Conservation (phyloP, 768 basidiomycete genomes). For the Suillus subalutaceus region DNA sequence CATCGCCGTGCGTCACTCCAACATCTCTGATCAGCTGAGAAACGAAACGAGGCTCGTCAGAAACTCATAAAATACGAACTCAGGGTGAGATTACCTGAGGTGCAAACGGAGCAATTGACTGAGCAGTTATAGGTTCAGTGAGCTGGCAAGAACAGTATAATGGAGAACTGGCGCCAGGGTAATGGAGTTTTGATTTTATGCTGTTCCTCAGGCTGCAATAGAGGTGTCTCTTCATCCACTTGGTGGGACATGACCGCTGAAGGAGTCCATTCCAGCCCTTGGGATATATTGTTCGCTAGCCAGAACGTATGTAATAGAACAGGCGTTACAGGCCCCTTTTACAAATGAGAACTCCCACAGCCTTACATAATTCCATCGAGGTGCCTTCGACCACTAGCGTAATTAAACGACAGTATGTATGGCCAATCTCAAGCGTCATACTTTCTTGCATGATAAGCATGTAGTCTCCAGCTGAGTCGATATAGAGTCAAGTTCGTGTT, state of each 20-base stretch:
- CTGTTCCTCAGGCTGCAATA: conserved; percentile 27
- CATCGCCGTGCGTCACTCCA: conserved; percentile 46
- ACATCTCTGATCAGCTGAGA: conserved; percentile 41
- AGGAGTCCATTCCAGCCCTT: not conserved
- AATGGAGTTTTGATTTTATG: conserved; percentile 39
- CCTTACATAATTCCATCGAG: not conserved
- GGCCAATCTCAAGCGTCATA: too few species aligned
- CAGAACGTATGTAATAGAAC: not conserved
- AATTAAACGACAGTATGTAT: too few species aligned
- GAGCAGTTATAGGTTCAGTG: conserved; percentile 51
- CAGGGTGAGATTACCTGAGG: conserved; percentile 49
- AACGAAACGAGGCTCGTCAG: not conserved
- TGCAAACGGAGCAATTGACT: conserved; percentile 60
- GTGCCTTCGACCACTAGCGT: too few species aligned
- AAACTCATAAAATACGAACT: not conserved
- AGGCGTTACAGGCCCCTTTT: not conserved
- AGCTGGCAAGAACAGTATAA: conserved; percentile 52
- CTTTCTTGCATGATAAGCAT: too few species aligned
- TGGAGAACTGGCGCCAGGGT: conserved; percentile 48
- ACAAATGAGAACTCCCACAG: not conserved
- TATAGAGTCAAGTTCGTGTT: too few species aligned
- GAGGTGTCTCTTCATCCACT: conserved; percentile 40
- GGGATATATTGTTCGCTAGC: not conserved
- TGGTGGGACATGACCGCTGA: conserved; percentile 5
- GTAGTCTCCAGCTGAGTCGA: too few species aligned